Evolutionary conservation across 176 grass and related monocot genomes (phyloP), one percentile per base, ranked within the genome.

Genomic region (Eragrostis nindensis): DNA sequence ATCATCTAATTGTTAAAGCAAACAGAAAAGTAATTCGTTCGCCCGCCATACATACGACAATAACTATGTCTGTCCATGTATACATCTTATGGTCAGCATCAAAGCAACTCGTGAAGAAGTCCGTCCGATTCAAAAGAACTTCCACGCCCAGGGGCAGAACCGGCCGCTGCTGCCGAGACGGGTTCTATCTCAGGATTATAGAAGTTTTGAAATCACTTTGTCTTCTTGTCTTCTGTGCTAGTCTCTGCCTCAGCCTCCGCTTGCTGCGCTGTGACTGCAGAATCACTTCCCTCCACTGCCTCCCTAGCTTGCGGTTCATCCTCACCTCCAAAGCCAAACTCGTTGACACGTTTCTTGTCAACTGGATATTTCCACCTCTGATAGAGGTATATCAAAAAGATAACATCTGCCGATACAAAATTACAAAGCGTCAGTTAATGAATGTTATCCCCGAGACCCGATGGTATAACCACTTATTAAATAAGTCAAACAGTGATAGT

Each of bases 381-480:
- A 53, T 99, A 99, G 45, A 99, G 64, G 82, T 99, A 99, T 88
- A 99, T 96, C 89, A 99, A 92, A 85, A 99, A 99, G 71, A 99
- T 96, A 62, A 99, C 56, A 90, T 99, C 97, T 99, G 87, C 89
- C 83, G 6, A 66, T 11, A 55, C 10, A 29, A 83, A 85, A 80
- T 25, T 7, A 47, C 32, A 80, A 43, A 82, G 19, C 15, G 39
- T 83, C 65, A 71, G 74, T 40, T 43, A 84, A 12, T 12, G 32
- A 30, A 46, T 59, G 11, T 43, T 43, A 43, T 70, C 48, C 11
- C n/a, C n/a, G n/a, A 49, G 25, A 13, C n/a, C n/a, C n/a, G n/a
- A 11, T 65, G 15, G 10, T 42, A 72, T 16, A 13, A 48, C 50
- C n/a, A 62, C 25, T n/a, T 52, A 65, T 38, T 29, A 11, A 38